A percentile compares a stretch with the other conserved stretches of the same genome.
Conservation (phyloP, 1,284 basidiomycete species). For the Puccinia polysora region DNA sequence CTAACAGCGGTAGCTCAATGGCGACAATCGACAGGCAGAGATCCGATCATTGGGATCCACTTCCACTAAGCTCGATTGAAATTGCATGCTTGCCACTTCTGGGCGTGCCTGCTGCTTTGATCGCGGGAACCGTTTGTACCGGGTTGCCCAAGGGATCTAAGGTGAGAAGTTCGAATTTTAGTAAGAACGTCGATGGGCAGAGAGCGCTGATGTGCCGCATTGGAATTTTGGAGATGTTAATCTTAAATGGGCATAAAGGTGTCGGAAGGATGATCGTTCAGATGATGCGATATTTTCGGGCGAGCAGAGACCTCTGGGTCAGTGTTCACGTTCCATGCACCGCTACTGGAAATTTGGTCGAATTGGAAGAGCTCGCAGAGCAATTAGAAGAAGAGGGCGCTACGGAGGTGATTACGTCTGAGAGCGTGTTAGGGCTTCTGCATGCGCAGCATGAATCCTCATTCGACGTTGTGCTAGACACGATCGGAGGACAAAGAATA, state of each 20-base stretch:
- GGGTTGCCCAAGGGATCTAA: conserved; percentile 52
- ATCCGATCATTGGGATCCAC: conserved; percentile 32
- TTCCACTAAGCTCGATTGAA: conserved; percentile 52
- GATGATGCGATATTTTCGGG: conserved; percentile 51
- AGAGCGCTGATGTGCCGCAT: too few species aligned
- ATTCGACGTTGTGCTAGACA: conserved; percentile 39
- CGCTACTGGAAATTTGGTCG: conserved; percentile 10
- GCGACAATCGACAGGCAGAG: neutral
- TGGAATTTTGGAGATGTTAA: conserved; percentile 50
- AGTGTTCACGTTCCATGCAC: conserved; percentile 54
- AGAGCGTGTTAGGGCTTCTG: conserved; percentile 23
- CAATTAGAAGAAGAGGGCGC: conserved; percentile 30
- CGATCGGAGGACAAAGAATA: conserved; percentile 37
- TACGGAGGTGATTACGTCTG: conserved; percentile 32
- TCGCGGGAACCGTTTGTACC: conserved; percentile 53
- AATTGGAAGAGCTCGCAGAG: neutral
- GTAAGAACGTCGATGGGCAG: too few species aligned
- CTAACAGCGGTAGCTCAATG: conserved; percentile 3
- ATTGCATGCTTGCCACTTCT: conserved; percentile 54
- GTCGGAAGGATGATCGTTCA: conserved; percentile 55
- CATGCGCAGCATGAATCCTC: conserved; percentile 27
- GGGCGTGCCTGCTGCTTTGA: conserved; percentile 53
- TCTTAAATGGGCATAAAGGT: conserved; percentile 55
- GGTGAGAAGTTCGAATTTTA: too few species aligned
- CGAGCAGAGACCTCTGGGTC: conserved; percentile 52